Evolutionary conservation across 78 protist genomes (phyloP).

Genomic region (Polysphondylium violaceum): DNA sequence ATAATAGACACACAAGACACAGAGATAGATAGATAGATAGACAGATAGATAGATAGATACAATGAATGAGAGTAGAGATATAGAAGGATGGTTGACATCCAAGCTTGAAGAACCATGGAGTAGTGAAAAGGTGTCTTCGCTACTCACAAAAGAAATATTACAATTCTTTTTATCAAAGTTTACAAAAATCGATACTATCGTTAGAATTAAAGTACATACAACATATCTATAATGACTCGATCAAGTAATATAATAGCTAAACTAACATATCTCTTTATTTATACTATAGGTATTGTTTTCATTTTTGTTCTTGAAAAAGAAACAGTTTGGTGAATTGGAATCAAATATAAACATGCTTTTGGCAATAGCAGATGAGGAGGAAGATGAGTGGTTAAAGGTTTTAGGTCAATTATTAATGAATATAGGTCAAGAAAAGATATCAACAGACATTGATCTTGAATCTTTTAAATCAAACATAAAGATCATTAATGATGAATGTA

Average conservation of each 20-base stretch:
- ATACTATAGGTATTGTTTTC: slow-evolving; percentile 22
- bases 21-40: too few species aligned
- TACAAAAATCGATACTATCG: slow-evolving; percentile 52
- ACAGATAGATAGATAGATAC: too few species aligned
- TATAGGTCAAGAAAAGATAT: slow-evolving; percentile 40
- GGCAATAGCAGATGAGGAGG: slow-evolving; percentile 63
- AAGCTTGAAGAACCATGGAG: slow-evolving; percentile 64
- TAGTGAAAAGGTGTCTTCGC: slow-evolving; percentile 29
- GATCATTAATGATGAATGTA: slow-evolving; percentile 31
- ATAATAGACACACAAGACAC: too few species aligned
- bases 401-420: slow-evolving; percentile 31
- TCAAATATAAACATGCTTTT: slow-evolving; percentile 36
- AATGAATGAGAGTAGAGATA: slow-evolving; percentile 64
- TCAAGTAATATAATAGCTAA: too few species aligned
- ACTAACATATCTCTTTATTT: too few species aligned
- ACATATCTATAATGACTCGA: too few species aligned
- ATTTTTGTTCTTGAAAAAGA: slow-evolving; percentile 52
- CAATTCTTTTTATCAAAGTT: slow-evolving; percentile 56
- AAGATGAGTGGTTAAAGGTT: slow-evolving; percentile 65
- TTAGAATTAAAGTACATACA: slow-evolving; percentile 25
- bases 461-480: slow-evolving; percentile 29
- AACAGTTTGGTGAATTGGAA: slow-evolving; percentile 54
- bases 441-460: slow-evolving; percentile 26
- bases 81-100: slow-evolving; percentile 71
- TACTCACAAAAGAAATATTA: slow-evolving; percentile 48